Conservation (phyloP, 805 yeast species). For the Saturnispora bothae region DNA sequence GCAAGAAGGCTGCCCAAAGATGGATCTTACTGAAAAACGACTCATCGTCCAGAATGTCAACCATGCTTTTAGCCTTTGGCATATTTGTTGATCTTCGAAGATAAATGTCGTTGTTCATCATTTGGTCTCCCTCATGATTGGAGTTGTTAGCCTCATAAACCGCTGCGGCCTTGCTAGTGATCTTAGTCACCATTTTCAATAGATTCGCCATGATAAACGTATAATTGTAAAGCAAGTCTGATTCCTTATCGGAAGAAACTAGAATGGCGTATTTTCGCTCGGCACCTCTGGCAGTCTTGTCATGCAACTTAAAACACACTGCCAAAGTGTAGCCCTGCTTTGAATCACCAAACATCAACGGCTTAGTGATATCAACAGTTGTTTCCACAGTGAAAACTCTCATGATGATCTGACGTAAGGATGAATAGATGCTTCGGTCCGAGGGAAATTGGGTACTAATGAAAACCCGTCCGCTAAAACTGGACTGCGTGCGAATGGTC, state of each 20-base stretch:
- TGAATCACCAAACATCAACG: slow-evolving; percentile 55
- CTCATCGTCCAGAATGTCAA: slow-evolving; percentile 44
- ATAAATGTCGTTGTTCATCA: slow-evolving; percentile 39
- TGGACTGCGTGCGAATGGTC: slow-evolving; percentile 10
- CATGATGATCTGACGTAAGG: slow-evolving; percentile 50
- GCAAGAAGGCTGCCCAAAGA: slow-evolving; percentile 48
- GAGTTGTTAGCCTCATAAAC: slow-evolving; percentile 15
- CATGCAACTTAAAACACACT: slow-evolving; percentile 51
- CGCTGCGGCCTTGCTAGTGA: slow-evolving; percentile 23
- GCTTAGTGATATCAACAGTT: slow-evolving; percentile 44
- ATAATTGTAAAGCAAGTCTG: slow-evolving; percentile 46
- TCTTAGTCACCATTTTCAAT: slow-evolving; percentile 30
- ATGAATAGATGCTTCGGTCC: slow-evolving; percentile 37
- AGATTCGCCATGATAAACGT: slow-evolving; percentile 35
- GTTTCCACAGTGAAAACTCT: slow-evolving; percentile 61
- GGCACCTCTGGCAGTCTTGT: slow-evolving; percentile 60
- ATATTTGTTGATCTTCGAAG: slow-evolving; percentile 41
- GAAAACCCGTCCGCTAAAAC: slow-evolving; percentile 19
- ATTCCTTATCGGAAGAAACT: slow-evolving; percentile 45
- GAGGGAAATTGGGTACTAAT: slow-evolving; percentile 56
- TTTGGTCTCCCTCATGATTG: slow-evolving; percentile 9
- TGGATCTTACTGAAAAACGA: slow-evolving; percentile 48
- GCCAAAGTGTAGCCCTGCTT: slow-evolving; percentile 49
- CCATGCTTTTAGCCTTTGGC: slow-evolving; percentile 45
- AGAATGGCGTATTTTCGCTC: slow-evolving; percentile 58